These are phyloP conservation scores for Tuber brumale DNA, from an alignment of 495 filamentous ascomycete species.

Conservation along the genomic window DNA sequence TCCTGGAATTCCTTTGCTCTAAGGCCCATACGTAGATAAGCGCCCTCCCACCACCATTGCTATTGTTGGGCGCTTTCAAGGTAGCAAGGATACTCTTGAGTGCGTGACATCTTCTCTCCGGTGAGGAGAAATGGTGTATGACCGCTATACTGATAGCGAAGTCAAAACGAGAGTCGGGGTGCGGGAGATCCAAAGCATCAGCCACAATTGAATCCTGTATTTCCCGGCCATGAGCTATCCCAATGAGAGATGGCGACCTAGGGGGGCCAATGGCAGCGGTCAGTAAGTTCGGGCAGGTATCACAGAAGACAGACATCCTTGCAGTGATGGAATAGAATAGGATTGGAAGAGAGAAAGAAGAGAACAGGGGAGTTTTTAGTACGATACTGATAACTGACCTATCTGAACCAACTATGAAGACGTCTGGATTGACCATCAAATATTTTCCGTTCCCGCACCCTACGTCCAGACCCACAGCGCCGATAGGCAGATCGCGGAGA, in stretches of 20 bases:
- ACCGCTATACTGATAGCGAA: constrained; percentile 95
- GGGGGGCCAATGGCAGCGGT: constrained; percentile 1
- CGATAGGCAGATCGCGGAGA: constrained; percentile 57
- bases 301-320: background rate
- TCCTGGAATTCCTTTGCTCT: constrained; percentile 79
- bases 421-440: constrained; percentile 64
- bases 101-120: constrained; percentile 63
- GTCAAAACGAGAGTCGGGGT: constrained; percentile 64
- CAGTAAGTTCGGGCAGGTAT: constrained; percentile 5
- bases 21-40: constrained; percentile 95
- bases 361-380: constrained; percentile 2
- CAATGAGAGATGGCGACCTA: constrained; percentile 64
- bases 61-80: constrained; percentile 48
- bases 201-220: constrained; percentile 56
- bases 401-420: constrained; percentile 85
- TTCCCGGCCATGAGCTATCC: constrained; percentile 54
- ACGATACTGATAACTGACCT: constrained; percentile 52
- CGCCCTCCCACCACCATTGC: constrained; percentile 54
- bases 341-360: background rate
- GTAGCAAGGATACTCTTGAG: constrained; percentile 65
- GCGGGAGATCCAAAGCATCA: constrained; percentile 65
- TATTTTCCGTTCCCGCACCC: constrained; percentile 98
- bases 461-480: constrained; percentile 81
- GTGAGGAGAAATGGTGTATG: constrained; percentile 88
- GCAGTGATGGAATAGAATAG: background rate